Evolutionary conservation across 2,329 filamentous ascomycete genomes (phyloP).

Genomic region (Didymellaceae sp.): DNA sequence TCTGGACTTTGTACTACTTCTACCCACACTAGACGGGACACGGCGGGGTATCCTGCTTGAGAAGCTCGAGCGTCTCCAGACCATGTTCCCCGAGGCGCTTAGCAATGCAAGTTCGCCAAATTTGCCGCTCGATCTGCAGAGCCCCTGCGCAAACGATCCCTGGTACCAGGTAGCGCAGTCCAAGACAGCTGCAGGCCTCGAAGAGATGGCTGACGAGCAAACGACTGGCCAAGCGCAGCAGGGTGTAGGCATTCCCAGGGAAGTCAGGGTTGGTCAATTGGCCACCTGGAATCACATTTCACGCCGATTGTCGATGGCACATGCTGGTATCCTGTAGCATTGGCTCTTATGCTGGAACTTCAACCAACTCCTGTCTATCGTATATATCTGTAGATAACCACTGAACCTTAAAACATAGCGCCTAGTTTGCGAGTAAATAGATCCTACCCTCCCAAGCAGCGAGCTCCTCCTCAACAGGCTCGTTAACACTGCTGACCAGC

Average conservation of each 20-base stretch:
- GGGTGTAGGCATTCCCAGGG: slow-evolving; percentile 19
- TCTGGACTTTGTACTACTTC: slow-evolving; percentile 58
- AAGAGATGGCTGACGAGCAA: slow-evolving; percentile 27
- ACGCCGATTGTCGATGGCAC: slow-evolving; percentile 36
- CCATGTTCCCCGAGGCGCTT: slow-evolving; percentile 45
- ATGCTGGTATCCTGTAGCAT: slow-evolving; percentile 12
- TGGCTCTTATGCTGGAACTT: neutral
- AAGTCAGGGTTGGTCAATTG: slow-evolving; percentile 27
- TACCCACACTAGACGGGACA: slow-evolving; percentile 57
- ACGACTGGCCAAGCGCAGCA: slow-evolving; percentile 8
- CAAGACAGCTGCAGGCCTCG: slow-evolving; percentile 39
- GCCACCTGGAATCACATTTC: slow-evolving; percentile 46
- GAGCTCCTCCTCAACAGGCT: slow-evolving; percentile 24
- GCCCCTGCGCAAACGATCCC: slow-evolving; percentile 37
- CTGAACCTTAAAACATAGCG: neutral
- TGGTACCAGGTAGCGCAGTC: slow-evolving; percentile 45
- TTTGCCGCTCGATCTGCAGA: slow-evolving; percentile 38
- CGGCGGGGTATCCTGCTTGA: slow-evolving; percentile 54
- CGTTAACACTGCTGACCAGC: slow-evolving; percentile 32
- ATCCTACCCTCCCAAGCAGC: slow-evolving; percentile 40
- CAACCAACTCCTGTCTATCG: neutral
- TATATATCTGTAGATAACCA: neutral
- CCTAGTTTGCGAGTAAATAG: slow-evolving; percentile 28
- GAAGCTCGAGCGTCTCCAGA: slow-evolving; percentile 49
- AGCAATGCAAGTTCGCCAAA: slow-evolving; percentile 42